phyloP scores from a whole-genome alignment of 2,329 filamentous ascomycete species.

The Trichoderma simmonsii region DNA sequence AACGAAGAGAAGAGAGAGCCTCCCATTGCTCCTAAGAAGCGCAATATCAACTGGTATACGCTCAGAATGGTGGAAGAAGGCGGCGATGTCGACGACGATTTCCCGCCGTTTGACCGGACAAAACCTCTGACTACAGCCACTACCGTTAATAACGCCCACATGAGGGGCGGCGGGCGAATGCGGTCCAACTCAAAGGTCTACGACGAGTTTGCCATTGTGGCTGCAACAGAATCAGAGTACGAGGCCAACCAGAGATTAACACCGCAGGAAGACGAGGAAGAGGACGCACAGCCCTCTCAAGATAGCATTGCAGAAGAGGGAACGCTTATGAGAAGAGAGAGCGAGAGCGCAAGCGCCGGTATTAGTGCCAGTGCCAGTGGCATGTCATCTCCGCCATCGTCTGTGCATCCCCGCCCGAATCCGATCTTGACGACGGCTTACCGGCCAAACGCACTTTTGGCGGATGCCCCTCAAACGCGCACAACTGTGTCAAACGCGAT shows the following conservation, averaged over 20 bases:
- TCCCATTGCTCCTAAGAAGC: constrained; percentile 59
- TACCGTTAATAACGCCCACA: constrained; percentile 78
- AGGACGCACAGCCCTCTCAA: constrained; percentile 25
- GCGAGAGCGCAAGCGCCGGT: constrained; percentile 25
- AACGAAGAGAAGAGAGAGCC: constrained; percentile 73
- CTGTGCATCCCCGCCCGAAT: constrained; percentile 46
- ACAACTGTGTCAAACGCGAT: constrained; percentile 41
- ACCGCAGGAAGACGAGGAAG: constrained; percentile 57
- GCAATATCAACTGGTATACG: constrained; percentile 79
- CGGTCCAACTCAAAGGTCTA: constrained; percentile 72
- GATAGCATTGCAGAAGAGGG: constrained; percentile 37
- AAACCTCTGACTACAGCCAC: constrained; percentile 75
- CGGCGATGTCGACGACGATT: constrained; percentile 81
- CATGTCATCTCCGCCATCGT: constrained; percentile 23
- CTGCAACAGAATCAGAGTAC: constrained; percentile 66
- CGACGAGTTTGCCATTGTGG: constrained; percentile 78
- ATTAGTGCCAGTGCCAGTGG: not conserved
- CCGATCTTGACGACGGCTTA: constrained; percentile 61
- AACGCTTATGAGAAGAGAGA: constrained; percentile 26
- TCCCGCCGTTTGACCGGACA: constrained; percentile 71
- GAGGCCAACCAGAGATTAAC: constrained; percentile 66
- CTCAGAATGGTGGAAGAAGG: constrained; percentile 81
- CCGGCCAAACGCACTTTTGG: constrained; percentile 51
- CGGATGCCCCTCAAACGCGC: constrained; percentile 54
- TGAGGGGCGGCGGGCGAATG: constrained; percentile 55